These are phyloP conservation scores for Mycena vulgaris DNA, from an alignment of 768 basidiomycete species.

Conservation along the genomic window DNA sequence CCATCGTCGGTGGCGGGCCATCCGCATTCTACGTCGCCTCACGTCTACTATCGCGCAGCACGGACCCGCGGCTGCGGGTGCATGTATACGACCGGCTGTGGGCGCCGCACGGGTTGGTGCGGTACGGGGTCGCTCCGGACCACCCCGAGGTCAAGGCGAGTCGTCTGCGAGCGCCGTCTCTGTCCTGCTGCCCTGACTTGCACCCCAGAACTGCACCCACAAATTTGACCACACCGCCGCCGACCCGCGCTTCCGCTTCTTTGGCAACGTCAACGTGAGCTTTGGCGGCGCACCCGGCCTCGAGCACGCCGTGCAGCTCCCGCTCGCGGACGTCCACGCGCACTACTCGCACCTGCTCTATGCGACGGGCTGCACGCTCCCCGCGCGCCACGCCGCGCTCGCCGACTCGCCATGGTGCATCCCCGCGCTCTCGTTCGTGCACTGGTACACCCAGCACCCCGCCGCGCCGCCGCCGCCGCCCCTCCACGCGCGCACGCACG, in stretches of 20 bases:
- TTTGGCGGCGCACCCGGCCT: slow-evolving; percentile 53
- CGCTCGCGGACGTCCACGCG: slow-evolving; percentile 71
- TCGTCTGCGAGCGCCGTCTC: slow-evolving; percentile 1
- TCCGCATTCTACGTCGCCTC: slow-evolving; percentile 97
- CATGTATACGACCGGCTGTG: slow-evolving; percentile 95
- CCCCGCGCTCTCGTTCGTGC: slow-evolving; percentile 88
- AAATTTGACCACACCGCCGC: slow-evolving; percentile 89
- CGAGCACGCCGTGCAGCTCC: slow-evolving; percentile 68
- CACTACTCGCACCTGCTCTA: slow-evolving; percentile 92
- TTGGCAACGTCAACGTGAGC: slow-evolving; percentile 88
- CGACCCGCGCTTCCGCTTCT: slow-evolving; percentile 90
- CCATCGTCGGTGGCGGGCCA: slow-evolving; percentile 94
- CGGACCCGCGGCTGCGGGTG: slow-evolving; percentile 63
- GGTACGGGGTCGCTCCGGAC: slow-evolving; percentile 98
- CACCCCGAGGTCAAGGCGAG: slow-evolving; percentile 97
- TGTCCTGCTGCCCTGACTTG: slow-evolving; percentile 4
- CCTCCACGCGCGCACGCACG: slow-evolving; percentile 76
- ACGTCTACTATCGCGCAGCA: slow-evolving; percentile 79
- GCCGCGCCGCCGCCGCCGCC: slow-evolving; percentile 72
- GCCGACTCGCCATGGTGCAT: slow-evolving; percentile 67
- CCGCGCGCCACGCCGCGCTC: slow-evolving; percentile 70
- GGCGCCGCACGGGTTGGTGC: slow-evolving; percentile 94
- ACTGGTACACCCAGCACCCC: slow-evolving; percentile 98
- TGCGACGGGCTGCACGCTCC: slow-evolving; percentile 86
- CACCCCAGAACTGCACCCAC: slow-evolving; percentile 89